phyloP scores from a whole-genome alignment of 257 asterid genomes.

The Schizonepeta tenuifolia region DNA sequence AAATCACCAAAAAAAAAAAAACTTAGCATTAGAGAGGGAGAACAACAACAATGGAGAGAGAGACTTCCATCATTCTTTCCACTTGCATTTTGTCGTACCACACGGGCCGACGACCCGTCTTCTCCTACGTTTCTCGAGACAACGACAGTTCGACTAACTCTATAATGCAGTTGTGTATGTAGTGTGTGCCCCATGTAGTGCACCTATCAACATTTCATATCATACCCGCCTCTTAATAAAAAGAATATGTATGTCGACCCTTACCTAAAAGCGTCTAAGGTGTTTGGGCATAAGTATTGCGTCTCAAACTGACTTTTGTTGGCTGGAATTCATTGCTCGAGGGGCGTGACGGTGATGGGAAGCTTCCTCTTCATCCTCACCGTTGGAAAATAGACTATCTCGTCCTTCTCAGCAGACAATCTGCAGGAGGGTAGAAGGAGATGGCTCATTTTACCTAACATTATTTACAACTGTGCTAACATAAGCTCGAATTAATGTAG shows the following conservation, averaged over 20 bases:
- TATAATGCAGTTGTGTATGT: conserved; percentile 21
- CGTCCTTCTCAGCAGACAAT: conserved; percentile 84
- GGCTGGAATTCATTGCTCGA: conserved; percentile 44
- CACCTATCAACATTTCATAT: conserved; percentile 18
- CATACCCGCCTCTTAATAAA: not conserved
- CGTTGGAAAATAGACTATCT: conserved; percentile 83
- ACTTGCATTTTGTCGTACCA: conserved; percentile 35
- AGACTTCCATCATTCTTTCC: conserved; percentile 18
- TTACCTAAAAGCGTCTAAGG: conserved; percentile 20
- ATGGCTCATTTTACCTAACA: conserved; percentile 43
- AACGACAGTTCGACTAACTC: conserved; percentile 44
- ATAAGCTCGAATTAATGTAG: not conserved
- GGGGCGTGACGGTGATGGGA: conserved; percentile 75
- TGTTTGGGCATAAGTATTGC: not conserved
- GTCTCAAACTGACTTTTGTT: conserved; percentile 25
- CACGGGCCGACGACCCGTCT: conserved; percentile 28
- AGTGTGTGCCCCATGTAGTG: conserved; percentile 16
- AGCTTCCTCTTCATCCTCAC: conserved; percentile 92
- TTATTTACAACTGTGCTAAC: conserved; percentile 2
- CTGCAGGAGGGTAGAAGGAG: conserved; percentile 44
- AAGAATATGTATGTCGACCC: not conserved
- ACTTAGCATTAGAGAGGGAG: not conserved
- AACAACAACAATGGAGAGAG: not conserved
- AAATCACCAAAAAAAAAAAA: not conserved
- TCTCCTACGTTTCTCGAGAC: conserved; percentile 23